A percentile compares a stretch with the other conserved stretches of the same genome.
phyloP scores from a whole-genome alignment of 2,329 filamentous ascomycete genomes.

The Pseudogymnoascus sp. region DNA sequence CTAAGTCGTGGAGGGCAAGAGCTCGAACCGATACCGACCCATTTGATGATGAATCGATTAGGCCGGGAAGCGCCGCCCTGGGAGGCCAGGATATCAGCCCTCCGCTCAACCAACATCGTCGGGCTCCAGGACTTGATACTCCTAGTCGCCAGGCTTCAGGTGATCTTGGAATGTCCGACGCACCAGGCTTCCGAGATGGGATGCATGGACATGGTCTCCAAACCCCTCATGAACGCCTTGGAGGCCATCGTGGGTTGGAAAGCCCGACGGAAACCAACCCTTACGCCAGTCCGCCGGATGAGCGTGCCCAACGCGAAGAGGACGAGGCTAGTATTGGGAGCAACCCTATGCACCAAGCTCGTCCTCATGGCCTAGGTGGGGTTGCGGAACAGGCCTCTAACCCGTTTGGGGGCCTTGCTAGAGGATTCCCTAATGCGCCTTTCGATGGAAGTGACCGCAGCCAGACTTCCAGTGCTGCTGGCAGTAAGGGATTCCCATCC shows the following conservation, averaged over 20 bases:
- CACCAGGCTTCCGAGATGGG: conserved; percentile 48
- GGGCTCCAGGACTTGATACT: conserved; percentile 35
- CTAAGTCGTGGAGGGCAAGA: conserved; percentile 50
- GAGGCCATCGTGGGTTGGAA: conserved; percentile 49
- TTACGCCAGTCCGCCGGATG: conserved; percentile 80
- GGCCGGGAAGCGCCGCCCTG: conserved; percentile 62
- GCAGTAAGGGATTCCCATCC: conserved; percentile 58
- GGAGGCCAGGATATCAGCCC: conserved; percentile 64
- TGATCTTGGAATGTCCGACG: conserved; percentile 56
- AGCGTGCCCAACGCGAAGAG: conserved; percentile 51
- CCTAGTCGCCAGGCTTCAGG: conserved; percentile 34
- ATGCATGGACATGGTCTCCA: conserved; percentile 49
- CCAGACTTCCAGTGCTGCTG: conserved; percentile 81
- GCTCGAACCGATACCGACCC: conserved; percentile 67
- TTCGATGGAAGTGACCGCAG: conserved; percentile 75
- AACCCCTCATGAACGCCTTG: conserved; percentile 29
- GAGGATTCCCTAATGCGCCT: conserved; percentile 36
- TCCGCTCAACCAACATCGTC: conserved; percentile 34
- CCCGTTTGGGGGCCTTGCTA: conserved; percentile 46
- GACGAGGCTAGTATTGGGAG: conserved; percentile 37
- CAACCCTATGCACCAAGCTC: conserved; percentile 34
- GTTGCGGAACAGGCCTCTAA: conserved; percentile 41
- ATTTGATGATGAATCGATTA: conserved; percentile 56
- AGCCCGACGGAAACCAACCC: conserved; percentile 96
- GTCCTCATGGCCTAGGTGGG: conserved; percentile 42